These are phyloP conservation scores for Penstemon barbatus DNA, from an alignment of 257 asterid genomes.

Conservation along the genomic window DNA sequence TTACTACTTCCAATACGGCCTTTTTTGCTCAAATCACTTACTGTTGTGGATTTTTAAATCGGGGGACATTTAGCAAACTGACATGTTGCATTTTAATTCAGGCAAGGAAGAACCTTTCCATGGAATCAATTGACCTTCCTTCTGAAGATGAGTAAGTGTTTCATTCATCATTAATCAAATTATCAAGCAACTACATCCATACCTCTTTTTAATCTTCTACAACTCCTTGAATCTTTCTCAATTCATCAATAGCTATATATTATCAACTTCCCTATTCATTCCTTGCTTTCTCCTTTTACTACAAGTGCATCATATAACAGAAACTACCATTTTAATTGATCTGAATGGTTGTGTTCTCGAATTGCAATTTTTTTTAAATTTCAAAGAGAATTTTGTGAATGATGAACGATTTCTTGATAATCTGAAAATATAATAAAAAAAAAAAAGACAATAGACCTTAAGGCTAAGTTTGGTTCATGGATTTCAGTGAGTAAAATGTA, in stretches of 20 bases:
- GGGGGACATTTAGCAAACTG: constrained; percentile 22
- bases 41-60: constrained; percentile 12
- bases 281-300: not conserved
- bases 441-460: not conserved
- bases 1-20: constrained; percentile 6
- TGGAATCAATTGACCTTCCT: constrained; percentile 73
- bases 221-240: constrained; percentile 16
- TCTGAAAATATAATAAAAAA: no score
- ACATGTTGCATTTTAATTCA: constrained; percentile 36
- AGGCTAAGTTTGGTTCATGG: no score
- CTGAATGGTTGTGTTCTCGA: not conserved
- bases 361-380: not conserved
- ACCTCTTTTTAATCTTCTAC: constrained; percentile 13
- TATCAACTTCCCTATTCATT: not conserved
- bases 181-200: constrained; percentile 7
- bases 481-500: no score
- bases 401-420: no score
- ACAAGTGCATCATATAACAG: not conserved
- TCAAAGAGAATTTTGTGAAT: not conserved
- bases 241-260: not conserved
- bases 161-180: constrained; percentile 28
- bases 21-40: constrained; percentile 6
- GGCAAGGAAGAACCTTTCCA: constrained; percentile 89
- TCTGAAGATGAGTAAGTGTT: constrained; percentile 82
- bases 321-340: not conserved